Evolutionary conservation across 305 asterid genomes (phyloP).

Genomic region (Solanum chacoense): DNA sequence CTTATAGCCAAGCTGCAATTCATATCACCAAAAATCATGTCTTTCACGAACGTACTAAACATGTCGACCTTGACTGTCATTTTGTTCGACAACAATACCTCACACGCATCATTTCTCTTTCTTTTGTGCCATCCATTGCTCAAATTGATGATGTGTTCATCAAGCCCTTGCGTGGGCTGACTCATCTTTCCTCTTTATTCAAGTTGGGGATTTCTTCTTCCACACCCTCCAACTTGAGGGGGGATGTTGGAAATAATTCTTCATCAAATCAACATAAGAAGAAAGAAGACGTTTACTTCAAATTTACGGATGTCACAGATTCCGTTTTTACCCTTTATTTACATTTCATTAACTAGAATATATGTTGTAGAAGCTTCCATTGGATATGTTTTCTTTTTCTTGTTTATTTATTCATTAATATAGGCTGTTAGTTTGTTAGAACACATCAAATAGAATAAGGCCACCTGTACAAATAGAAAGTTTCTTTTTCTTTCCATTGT

Average conservation of each 20-base stretch:
- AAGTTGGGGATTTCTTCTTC: neutral
- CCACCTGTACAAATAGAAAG: too few species aligned
- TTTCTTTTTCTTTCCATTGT: too few species aligned
- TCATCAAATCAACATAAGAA: neutral
- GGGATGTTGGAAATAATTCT: neutral
- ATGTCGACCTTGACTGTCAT: neutral
- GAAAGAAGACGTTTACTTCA: too few species aligned
- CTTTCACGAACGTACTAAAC: neutral
- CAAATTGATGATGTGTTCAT: neutral
- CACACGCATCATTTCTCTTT: neutral
- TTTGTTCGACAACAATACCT: neutral
- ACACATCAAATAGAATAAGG: too few species aligned
- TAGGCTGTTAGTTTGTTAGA: too few species aligned
- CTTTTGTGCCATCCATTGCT: neutral
- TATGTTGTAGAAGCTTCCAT: too few species aligned
- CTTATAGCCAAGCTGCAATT: neutral
- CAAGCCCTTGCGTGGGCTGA: neutral
- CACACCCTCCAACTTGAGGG: neutral
- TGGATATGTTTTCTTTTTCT: too few species aligned
- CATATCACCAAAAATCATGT: neutral
- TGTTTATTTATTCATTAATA: too few species aligned
- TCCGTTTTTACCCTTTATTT: too few species aligned
- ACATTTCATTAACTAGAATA: too few species aligned
- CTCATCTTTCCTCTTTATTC: neutral
- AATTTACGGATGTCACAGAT: too few species aligned